Conservation (phyloP, 2,329 filamentous ascomycete species). For the Aureobasidium sp. region DNA sequence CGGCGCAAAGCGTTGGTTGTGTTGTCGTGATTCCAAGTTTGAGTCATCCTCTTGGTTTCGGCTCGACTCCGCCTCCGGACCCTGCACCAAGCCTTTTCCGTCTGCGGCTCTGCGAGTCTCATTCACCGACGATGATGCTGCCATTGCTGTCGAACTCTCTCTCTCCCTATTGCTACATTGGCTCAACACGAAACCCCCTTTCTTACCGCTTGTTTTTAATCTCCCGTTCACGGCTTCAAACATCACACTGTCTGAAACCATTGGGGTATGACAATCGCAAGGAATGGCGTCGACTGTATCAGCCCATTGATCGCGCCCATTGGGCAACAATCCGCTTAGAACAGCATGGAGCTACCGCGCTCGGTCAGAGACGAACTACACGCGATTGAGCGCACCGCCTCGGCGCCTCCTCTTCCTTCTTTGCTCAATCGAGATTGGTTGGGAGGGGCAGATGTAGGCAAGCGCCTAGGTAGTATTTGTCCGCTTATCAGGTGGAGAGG, state of each 20-base stretch:
- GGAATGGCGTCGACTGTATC: constrained; percentile 11
- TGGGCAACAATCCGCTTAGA: constrained; percentile 14
- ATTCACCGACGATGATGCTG: constrained; percentile 11
- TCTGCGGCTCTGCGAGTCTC: constrained; percentile 12
- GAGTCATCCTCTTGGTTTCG: constrained; percentile 13
- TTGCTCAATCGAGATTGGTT: constrained; percentile 10
- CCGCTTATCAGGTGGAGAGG: constrained; percentile 13
- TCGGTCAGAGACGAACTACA: constrained; percentile 12
- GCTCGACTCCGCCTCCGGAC: constrained; percentile 8
- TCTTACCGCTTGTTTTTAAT: constrained; percentile 3
- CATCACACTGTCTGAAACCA: neutral
- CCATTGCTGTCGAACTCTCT: neutral
- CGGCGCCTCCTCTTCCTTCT: constrained; percentile 8
- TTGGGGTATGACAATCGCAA: constrained; percentile 4
- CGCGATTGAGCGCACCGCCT: constrained; percentile 13
- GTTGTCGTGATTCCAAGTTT: constrained; percentile 11
- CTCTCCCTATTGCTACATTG: neutral
- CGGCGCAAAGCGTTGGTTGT: constrained; percentile 13
- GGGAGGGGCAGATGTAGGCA: constrained; percentile 6
- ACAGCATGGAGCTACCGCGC: constrained; percentile 6
- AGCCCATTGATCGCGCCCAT: constrained; percentile 8
- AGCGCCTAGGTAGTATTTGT: constrained; percentile 9
- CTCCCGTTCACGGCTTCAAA: neutral
- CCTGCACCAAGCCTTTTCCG: constrained; percentile 10
- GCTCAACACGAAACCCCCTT: constrained; percentile 10